Evolutionary conservation across 148 eudicot species (phyloP).

Genomic region (Camellia lanceoleosa): DNA sequence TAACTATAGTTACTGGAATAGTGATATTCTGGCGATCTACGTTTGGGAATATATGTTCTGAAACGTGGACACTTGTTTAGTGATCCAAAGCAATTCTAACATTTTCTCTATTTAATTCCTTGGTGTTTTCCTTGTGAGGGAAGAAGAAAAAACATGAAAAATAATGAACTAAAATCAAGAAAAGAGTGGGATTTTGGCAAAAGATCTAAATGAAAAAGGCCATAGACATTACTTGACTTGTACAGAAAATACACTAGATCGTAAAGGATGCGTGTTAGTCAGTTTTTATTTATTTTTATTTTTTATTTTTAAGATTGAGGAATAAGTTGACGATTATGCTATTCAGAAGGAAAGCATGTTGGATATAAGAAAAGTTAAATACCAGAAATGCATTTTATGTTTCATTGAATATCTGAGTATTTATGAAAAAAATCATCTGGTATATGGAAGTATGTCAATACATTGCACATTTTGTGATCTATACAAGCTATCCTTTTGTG

Average conservation of each 20-base stretch:
- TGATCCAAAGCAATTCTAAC: background rate
- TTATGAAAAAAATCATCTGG: background rate
- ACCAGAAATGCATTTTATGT: background rate
- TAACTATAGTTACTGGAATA: no score
- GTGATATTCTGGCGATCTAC: no score
- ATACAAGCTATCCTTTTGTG: background rate
- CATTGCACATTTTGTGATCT: background rate
- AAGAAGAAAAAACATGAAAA: no score
- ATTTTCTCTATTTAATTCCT: background rate
- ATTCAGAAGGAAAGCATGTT: no score
- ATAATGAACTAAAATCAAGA: background rate
- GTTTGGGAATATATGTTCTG: background rate
- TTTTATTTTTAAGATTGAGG: no score
- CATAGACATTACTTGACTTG: background rate
- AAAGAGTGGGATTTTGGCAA: background rate
- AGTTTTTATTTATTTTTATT: no score
- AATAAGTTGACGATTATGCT: no score
- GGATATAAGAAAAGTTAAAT: conserved; percentile 3
- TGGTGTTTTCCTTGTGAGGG: background rate
- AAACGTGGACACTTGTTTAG: background rate
- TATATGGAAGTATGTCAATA: background rate
- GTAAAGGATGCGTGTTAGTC: no score
- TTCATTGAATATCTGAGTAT: background rate
- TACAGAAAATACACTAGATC: no score
- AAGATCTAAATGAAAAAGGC: background rate